A percentile compares a stretch with the other conserved stretches of the same genome.
These are phyloP conservation scores for Torulaspora maleeae DNA, from an alignment of 805 yeast genomes.

Conservation along the genomic window DNA sequence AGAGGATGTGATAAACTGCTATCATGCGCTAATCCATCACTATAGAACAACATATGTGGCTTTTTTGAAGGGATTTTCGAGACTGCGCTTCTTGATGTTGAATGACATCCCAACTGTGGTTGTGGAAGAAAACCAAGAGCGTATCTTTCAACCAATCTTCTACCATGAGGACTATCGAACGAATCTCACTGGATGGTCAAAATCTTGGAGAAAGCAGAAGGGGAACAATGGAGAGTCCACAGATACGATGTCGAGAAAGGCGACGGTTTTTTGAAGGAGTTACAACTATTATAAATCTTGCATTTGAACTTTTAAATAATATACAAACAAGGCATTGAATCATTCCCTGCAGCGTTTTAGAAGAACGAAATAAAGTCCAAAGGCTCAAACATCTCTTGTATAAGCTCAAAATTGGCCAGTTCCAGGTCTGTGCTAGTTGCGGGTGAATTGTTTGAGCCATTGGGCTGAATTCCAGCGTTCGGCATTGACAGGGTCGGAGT, in stretches of 20 bases:
- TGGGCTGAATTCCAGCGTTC: neutral
- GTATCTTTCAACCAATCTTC: conserved; percentile 37
- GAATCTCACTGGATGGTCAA: conserved; percentile 34
- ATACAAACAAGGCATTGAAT: neutral
- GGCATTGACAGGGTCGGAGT: conserved; percentile 1
- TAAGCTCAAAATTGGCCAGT: conserved; percentile 17
- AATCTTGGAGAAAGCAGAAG: conserved; percentile 10
- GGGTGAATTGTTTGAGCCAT: conserved; percentile 1
- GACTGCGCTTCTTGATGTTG: conserved; percentile 37
- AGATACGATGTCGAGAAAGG: conserved; percentile 23
- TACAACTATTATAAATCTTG: neutral
- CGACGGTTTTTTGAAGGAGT: conserved; percentile 14
- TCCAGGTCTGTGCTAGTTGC: conserved; percentile 9
- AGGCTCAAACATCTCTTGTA: conserved; percentile 29
- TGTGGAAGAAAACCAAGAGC: conserved; percentile 26
- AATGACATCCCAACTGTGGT: conserved; percentile 39
- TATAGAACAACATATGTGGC: conserved; percentile 35
- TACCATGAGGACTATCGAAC: conserved; percentile 34
- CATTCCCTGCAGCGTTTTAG: neutral
- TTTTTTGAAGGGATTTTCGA: conserved; percentile 34
- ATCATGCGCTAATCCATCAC: conserved; percentile 39
- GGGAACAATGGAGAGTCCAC: conserved; percentile 12
- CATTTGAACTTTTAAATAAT: neutral
- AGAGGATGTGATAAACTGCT: conserved; percentile 35
- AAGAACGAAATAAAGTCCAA: conserved; percentile 29